Conservation (phyloP, 1,284 basidiomycete genomes). For the Cutaneotrichosporon curvatum region DNA sequence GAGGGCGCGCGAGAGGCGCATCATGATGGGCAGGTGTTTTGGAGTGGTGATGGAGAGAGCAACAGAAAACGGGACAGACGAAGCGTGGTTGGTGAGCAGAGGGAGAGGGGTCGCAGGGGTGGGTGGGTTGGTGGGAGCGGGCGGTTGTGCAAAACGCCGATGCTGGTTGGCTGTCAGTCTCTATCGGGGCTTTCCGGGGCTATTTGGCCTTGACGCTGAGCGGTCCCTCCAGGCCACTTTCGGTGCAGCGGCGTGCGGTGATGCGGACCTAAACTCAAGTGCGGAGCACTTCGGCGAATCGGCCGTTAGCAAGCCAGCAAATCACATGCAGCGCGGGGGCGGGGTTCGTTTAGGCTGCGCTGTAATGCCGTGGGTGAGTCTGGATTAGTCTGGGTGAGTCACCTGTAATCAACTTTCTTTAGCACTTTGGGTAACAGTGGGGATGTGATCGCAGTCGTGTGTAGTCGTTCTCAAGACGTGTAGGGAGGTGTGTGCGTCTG, state of each 20-base stretch:
- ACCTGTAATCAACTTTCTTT: too few relatives aligned
- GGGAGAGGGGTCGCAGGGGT: neutral
- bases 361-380: too few relatives aligned
- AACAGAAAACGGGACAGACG: neutral
- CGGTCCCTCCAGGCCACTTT: too few relatives aligned
- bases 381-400: too few relatives aligned
- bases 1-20: slow-evolving; percentile 25
- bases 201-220: neutral
- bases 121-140: neutral
- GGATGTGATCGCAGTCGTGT: too few relatives aligned
- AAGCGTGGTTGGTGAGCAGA: neutral
- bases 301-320: neutral
- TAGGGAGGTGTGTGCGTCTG: too few relatives aligned
- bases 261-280: too few relatives aligned
- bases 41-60: slow-evolving; percentile 12
- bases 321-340: neutral
- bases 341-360: too few relatives aligned
- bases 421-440: too few relatives aligned
- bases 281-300: neutral
- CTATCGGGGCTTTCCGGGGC: neutral
- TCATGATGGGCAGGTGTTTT: slow-evolving; percentile 19
- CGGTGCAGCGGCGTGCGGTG: too few relatives aligned
- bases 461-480: too few relatives aligned
- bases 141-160: neutral
- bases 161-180: slow-evolving; percentile 2